Conservation (phyloP, 257 asterid genomes). For the Parsonsia alboflavescens region DNA sequence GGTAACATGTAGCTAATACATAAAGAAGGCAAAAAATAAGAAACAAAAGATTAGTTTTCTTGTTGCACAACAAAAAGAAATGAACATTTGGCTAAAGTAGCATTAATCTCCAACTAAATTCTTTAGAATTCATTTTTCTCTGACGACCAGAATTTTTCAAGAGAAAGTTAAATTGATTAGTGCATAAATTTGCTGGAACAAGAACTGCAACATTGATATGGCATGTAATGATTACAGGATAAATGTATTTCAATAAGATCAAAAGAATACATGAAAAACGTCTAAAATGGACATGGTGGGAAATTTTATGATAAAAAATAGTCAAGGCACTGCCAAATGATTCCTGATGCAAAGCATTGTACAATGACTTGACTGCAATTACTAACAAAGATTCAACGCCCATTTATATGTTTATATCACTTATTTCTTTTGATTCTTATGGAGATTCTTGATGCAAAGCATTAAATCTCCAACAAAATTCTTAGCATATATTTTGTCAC, state of each 20-base stretch:
- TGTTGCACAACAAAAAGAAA: neutral
- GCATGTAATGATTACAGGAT: neutral
- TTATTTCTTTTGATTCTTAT: no score
- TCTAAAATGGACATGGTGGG: neutral
- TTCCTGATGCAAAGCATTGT: neutral
- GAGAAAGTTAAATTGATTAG: neutral
- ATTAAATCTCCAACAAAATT: neutral
- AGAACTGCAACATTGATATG: neutral
- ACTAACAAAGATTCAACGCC: neutral
- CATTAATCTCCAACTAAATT: neutral
- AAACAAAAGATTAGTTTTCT: neutral
- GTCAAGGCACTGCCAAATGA: neutral
- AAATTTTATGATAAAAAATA: neutral
- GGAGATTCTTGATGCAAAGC: no score
- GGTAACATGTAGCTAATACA: neutral
- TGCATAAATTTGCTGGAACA: neutral
- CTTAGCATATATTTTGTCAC: neutral
- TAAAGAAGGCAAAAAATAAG: neutral
- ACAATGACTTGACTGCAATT: neutral
- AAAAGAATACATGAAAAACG: neutral
- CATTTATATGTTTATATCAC: no score
- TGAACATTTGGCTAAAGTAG: neutral
- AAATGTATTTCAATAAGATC: neutral
- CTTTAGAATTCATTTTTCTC: neutral
- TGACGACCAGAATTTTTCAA: neutral